phyloP scores from a whole-genome alignment of 2,329 filamentous ascomycete genomes.

The Leptographium flavum region DNA sequence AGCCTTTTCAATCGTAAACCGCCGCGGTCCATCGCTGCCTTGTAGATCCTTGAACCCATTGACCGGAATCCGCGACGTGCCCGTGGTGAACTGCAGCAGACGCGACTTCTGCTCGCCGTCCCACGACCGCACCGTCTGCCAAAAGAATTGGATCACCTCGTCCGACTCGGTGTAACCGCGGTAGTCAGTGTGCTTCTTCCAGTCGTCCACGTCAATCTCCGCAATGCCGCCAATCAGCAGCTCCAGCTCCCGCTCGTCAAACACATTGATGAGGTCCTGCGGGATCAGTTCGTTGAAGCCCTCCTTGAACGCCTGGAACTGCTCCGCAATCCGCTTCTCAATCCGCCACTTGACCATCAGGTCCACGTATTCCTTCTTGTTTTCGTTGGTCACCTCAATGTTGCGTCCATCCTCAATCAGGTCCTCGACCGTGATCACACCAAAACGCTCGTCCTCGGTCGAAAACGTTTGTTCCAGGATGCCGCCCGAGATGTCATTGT shows the following conservation, averaged over 20 bases:
- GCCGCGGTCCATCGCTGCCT: constrained; percentile 83
- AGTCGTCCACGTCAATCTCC: constrained; percentile 99
- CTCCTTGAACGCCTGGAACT: constrained; percentile 94
- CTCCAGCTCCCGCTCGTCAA: constrained; percentile 94
- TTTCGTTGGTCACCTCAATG: constrained; percentile 94
- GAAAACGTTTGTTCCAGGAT: constrained; percentile 93
- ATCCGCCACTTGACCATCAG: constrained; percentile 99
- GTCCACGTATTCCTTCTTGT: constrained; percentile 98
- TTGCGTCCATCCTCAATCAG: constrained; percentile 80
- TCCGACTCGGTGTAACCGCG: constrained; percentile 96
- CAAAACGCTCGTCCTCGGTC: constrained; percentile 93
- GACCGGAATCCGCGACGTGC: constrained; percentile 93
- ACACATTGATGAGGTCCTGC: constrained; percentile 91
- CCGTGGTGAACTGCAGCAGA: constrained; percentile 90
- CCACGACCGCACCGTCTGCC: constrained; percentile 94
- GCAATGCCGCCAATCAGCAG: constrained; percentile 95
- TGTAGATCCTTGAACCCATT: constrained; percentile 99
- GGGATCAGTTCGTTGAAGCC: constrained; percentile 98
- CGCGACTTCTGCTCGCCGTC: constrained; percentile 97
- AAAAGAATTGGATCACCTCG: constrained; percentile 96
- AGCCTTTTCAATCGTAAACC: constrained; percentile 97
- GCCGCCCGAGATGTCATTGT: constrained; percentile 87
- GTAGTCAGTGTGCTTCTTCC: constrained; percentile 99
- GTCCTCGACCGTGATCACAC: constrained; percentile 86
- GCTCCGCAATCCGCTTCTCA: constrained; percentile 93